These are phyloP conservation scores for Chalaropsis ovoidea DNA, from an alignment of 2,329 filamentous ascomycete genomes.

Conservation along the genomic window DNA sequence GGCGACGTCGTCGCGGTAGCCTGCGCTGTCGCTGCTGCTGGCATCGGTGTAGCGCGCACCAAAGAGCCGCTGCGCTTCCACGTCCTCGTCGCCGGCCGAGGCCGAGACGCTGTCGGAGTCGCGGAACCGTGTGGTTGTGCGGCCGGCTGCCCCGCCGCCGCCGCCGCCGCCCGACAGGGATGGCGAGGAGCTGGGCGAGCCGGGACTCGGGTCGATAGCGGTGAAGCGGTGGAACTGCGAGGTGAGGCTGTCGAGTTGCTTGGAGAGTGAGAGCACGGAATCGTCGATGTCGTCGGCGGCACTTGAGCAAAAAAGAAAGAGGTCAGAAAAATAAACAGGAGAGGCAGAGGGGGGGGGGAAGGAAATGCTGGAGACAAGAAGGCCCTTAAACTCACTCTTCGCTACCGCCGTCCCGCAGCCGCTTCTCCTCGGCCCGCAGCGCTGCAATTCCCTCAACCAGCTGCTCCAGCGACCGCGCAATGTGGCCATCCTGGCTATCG, in stretches of 20 bases:
- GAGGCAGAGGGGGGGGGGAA: no score
- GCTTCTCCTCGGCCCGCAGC: slow-evolving; percentile 53
- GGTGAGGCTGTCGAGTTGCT: slow-evolving; percentile 66
- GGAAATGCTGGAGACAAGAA: neutral
- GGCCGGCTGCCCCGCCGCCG: slow-evolving; percentile 41
- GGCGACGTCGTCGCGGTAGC: slow-evolving; percentile 50
- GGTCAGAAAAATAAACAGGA: neutral
- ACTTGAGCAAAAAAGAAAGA: slow-evolving; percentile 30
- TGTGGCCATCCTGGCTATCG: slow-evolving; percentile 76
- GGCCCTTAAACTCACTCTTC: slow-evolving; percentile 42
- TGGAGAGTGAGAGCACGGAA: slow-evolving; percentile 56
- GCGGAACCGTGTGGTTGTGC: slow-evolving; percentile 66
- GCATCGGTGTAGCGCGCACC: slow-evolving; percentile 58
- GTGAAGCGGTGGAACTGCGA: slow-evolving; percentile 67
- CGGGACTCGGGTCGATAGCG: slow-evolving; percentile 42
- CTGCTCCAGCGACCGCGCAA: slow-evolving; percentile 78
- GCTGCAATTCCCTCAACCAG: slow-evolving; percentile 68
- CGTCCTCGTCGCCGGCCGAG: slow-evolving; percentile 30
- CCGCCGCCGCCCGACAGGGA: slow-evolving; percentile 31
- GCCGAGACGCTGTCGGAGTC: slow-evolving; percentile 42
- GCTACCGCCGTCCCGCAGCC: slow-evolving; percentile 54
- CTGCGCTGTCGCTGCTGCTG: slow-evolving; percentile 37
- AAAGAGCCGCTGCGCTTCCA: slow-evolving; percentile 40
- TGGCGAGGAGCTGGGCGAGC: slow-evolving; percentile 40
- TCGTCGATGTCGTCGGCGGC: slow-evolving; percentile 45